Percentiles rank a stretch among this genome's conserved stretches.
phyloP scores from a whole-genome alignment of 441 rosid genomes.

The Pelargonium cotyledonis region DNA sequence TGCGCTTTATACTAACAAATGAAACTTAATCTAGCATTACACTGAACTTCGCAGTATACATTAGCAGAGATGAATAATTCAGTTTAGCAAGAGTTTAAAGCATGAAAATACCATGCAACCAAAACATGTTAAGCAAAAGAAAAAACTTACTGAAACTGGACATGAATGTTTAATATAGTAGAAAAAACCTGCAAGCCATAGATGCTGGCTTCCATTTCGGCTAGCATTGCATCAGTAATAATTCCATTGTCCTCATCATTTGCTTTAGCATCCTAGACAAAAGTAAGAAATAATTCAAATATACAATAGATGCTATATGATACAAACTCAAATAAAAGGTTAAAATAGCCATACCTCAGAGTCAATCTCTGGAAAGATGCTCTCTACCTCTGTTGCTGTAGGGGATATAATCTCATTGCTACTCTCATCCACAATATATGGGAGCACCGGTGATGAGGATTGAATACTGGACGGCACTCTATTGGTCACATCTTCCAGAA shows the following conservation, averaged over 20 bases:
- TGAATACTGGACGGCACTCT: conserved; percentile 20
- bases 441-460: conserved; percentile 27
- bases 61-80: conserved; percentile 1
- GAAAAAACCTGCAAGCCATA: conserved; percentile 73
- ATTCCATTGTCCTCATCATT: conserved; percentile 28
- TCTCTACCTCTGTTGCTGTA: conserved; percentile 21
- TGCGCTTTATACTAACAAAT: too few relatives aligned
- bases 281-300: conserved; percentile 15
- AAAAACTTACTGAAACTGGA: not conserved
- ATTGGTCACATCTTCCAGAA: conserved; percentile 18
- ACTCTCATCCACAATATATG: conserved; percentile 21
- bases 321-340: not conserved
- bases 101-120: not conserved
- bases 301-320: conserved; percentile 13
- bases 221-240: conserved; percentile 42
- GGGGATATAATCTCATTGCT: conserved; percentile 29
- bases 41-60: not conserved
- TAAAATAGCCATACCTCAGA: conserved; percentile 25
- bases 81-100: not conserved
- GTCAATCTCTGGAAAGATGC: conserved; percentile 27
- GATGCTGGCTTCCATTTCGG: conserved; percentile 75
- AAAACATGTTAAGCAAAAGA: conserved; percentile 6
- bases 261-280: conserved; percentile 36
- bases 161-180: conserved; percentile 10
- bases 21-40: too few relatives aligned